Base-by-base conservation (phyloP, 495 filamentous ascomycete genomes). In the Penicillium roqueforti region DNA sequence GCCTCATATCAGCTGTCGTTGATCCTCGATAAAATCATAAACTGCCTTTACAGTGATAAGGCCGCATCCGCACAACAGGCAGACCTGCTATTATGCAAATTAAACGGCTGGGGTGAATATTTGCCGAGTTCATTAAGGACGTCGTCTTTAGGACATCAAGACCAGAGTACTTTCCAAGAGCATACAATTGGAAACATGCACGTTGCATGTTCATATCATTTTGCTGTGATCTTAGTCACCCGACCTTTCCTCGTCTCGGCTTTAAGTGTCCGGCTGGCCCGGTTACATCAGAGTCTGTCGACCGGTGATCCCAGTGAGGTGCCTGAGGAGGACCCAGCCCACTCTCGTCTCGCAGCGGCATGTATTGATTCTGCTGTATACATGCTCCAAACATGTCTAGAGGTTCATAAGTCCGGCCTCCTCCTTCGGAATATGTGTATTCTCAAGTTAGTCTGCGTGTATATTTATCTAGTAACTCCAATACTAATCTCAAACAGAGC, bases 121-220 rank as follows among this genome's bases (percentile, higher is more conserved):
- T 50, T 76, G 3, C 69, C 69, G 0, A 54, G 55, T 11, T 63
- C 65, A 23, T 28, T 74, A 22, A 55, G 67, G 3, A 59, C 58
- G 1, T 43, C 65, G 1, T 58, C 61, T 13, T 44, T 28, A 6
- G 46, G 57, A 20, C 54, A 54, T 7, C 55, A 61, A n/a, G 57
- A 64, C 20, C 34, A 57, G 11, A 62, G 55, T 16, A 47, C 53
- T 3, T 56, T 52, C 3, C 70, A 65, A 39, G 58, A 68, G 25
- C 66, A 62, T 6, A 67, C 70, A 16, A 62, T 76, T 22, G 70
- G 70, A 0, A 72, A 67, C 16, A 61, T 76, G 28, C 73, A 76
- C 26, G 61, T 74, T 37, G 71, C 71, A 6, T 76, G 73, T 25
- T 68, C 65, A 3, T 76, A 76, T 44, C 70, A 76, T 51, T 76